phyloP scores from a whole-genome alignment of 129 eudicot genomes.

The Solidago caesia region DNA sequence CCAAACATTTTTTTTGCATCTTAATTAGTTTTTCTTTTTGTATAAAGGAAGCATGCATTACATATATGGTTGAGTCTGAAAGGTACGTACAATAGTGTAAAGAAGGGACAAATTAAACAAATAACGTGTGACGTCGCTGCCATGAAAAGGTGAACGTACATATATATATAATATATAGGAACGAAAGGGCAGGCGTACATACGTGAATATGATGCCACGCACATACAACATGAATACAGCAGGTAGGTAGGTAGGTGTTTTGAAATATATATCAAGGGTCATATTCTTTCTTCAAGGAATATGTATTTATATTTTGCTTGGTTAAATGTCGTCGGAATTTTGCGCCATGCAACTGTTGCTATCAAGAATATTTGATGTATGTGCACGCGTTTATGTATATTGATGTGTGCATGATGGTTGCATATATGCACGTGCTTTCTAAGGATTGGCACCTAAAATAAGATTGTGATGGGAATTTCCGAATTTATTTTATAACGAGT shows the following conservation, averaged over 20 bases:
- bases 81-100: not conserved
- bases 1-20: too few relatives aligned
- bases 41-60: not conserved
- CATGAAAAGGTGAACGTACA: conserved; percentile 11
- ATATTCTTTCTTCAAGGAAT: conserved; percentile 30
- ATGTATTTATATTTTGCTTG: not conserved
- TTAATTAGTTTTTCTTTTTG: not conserved
- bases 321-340: conserved; percentile 14
- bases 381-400: conserved; percentile 15
- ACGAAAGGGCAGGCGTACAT: not conserved
- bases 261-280: conserved; percentile 1
- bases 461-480: not conserved
- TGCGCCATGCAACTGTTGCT: conserved; percentile 17
- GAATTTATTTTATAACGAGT: too few relatives aligned
- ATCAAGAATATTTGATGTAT: conserved; percentile 27
- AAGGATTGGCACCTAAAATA: not conserved
- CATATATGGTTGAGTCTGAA: not conserved
- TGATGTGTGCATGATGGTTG: conserved; percentile 14
- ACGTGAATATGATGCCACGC: conserved; percentile 17
- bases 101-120: conserved; percentile 13
- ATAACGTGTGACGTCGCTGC: not conserved
- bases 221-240: conserved; percentile 11
- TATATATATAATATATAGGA: not conserved
- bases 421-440: conserved; percentile 18
- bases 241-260: not conserved